Evolutionary conservation across 2,329 filamentous ascomycete genomes (phyloP), one percentile per base, ranked within the genome.

Genomic region (Epichloe coenophiala): DNA sequence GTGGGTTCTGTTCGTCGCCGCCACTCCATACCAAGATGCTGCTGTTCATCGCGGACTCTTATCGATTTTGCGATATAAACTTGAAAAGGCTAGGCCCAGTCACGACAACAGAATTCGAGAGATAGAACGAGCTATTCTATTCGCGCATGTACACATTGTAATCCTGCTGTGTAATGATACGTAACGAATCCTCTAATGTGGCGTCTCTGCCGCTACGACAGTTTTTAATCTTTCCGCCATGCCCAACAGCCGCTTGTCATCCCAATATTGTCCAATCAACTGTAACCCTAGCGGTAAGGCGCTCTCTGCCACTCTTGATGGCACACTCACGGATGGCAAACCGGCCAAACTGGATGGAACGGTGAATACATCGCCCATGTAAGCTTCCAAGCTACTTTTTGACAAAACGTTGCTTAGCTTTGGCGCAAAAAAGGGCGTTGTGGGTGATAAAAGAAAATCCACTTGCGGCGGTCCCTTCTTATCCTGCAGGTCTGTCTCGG

Each of bases 311-410:
- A 64, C 61, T 19, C 54, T 56, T 54, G 63, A 53, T 0, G 93
- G 91, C 12, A 98, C 74, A 57, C 86, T 96, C 47, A 96, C 78
- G 11, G 90, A 87, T 3, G 93, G 93, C 50, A 98, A 70, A 0
- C 93, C 93, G 0, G 91, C 93, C 56, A 98, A 71, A 68, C 89
- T 96, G 2, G 91, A 89, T 1, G 93, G 93, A 1, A 98, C 91
- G 0, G 93, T 97, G 60, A 97, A 91, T 1, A 97, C 84, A 68
- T 98, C 93, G 61, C 93, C 95, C 73, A 86, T 86, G 62, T 96
- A 97, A 1, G 78, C 78, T 59, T 91, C 81, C n/a, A 95, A 69
- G 9, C 76, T 71, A 44, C 68, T 73, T 64, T 80, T 72, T 9
- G 65, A 60, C 53, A 70, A 59, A 36, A 93, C 63, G 5, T 82